These are phyloP conservation scores for Paulownia fortunei DNA, from an alignment of 257 asterid genomes.

Conservation along the genomic window DNA sequence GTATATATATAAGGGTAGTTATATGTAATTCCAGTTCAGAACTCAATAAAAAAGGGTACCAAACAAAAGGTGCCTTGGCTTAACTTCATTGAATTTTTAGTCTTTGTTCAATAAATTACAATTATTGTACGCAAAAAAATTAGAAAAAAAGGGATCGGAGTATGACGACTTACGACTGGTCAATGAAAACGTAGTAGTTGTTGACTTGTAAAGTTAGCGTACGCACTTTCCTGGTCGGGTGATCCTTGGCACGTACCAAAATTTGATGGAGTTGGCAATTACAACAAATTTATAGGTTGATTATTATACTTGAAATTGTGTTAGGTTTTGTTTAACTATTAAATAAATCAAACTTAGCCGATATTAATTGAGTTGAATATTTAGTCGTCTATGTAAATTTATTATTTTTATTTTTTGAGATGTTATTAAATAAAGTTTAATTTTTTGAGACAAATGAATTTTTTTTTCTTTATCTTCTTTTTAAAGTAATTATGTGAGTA, in stretches of 20 bases:
- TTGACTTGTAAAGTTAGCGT: conserved; percentile 35
- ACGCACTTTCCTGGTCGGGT: conserved; percentile 43
- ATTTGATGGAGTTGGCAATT: not conserved
- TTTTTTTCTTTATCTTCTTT: too few species aligned
- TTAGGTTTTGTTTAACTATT: not conserved
- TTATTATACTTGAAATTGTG: not conserved
- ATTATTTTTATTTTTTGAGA: not conserved
- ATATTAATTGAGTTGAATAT: not conserved
- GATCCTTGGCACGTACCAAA: conserved; percentile 15
- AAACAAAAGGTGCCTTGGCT: conserved; percentile 46
- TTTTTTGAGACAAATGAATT: not conserved
- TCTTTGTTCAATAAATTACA: conserved; percentile 27
- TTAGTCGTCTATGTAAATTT: not conserved
- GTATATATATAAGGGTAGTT: conserved; percentile 9
- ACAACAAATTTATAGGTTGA: not conserved
- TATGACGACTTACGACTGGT: conserved; percentile 36
- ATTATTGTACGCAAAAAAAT: not conserved
- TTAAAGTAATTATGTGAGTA: too few species aligned
- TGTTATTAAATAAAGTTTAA: not conserved
- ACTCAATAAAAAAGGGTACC: conserved; percentile 33
- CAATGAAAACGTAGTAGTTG: conserved; percentile 39
- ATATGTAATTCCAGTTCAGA: conserved; percentile 27
- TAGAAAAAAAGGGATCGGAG: not conserved
- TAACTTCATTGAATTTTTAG: conserved; percentile 42
- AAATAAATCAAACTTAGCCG: not conserved